Conservation (phyloP, 352 stramenopile genomes). For the Globisporangium heterothallicum region DNA sequence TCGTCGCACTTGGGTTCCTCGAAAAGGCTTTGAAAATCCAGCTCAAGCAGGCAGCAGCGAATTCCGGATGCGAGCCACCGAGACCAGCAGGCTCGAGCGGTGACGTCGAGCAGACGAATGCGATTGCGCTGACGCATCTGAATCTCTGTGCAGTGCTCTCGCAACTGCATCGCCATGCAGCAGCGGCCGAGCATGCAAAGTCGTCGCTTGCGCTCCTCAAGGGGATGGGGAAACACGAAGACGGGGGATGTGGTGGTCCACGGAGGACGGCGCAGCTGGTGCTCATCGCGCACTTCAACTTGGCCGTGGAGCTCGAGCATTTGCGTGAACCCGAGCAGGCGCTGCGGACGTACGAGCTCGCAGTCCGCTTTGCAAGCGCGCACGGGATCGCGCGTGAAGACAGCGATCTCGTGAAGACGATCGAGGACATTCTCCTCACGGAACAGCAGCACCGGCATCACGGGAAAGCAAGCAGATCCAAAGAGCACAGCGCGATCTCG, state of each 20-base stretch:
- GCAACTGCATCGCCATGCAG: conserved; percentile 38
- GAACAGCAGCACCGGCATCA: conserved; percentile 2
- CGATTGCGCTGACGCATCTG: conserved; percentile 44
- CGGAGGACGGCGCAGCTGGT: conserved; percentile 31
- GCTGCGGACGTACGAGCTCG: conserved; percentile 17
- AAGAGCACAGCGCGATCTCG: neutral
- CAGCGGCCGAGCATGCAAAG: conserved; percentile 40
- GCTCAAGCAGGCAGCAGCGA: conserved; percentile 15
- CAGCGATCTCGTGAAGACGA: conserved; percentile 19
- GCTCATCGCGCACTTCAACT: conserved; percentile 53
- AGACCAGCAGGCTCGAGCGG: too few species aligned
- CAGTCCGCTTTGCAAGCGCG: conserved; percentile 17
- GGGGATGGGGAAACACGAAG: neutral
- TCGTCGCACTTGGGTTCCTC: conserved; percentile 35
- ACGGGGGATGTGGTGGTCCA: too few species aligned
- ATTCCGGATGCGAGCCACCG: neutral
- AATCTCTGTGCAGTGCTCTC: conserved; percentile 64
- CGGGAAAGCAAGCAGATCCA: neutral
- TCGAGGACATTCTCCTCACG: conserved; percentile 25
- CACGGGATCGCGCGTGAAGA: conserved; percentile 10
- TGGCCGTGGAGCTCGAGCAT: conserved; percentile 56
- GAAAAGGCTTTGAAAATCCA: conserved; percentile 48
- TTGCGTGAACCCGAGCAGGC: conserved; percentile 21
- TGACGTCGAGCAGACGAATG: conserved; percentile 3
- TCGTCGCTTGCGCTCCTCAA: conserved; percentile 29